A percentile compares a stretch with the other conserved stretches of the same genome.
Evolutionary conservation across 2,329 filamentous ascomycete species (phyloP).

Genomic region (Trichoderma koningiopsis): DNA sequence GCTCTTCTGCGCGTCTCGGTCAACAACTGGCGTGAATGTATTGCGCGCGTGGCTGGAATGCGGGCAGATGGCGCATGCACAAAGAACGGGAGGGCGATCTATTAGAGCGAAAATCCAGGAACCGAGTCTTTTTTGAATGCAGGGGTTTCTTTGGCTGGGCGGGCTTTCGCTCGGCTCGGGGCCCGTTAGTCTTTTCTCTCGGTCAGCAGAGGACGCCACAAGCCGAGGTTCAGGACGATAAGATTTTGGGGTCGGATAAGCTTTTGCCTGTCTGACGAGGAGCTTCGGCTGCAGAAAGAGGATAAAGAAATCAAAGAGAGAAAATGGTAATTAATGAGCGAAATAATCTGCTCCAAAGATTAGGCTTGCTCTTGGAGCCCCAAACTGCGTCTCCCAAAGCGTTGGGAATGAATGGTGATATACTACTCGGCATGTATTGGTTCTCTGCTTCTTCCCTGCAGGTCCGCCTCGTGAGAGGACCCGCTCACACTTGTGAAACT

Average conservation of each 20-base stretch:
- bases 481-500: background rate
- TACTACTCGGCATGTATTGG: background rate
- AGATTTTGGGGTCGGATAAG: slow-evolving; percentile 17
- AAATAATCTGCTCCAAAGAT: background rate
- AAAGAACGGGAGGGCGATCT: slow-evolving; percentile 8
- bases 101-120: slow-evolving; percentile 23
- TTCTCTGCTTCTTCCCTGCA: background rate
- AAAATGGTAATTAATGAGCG: background rate
- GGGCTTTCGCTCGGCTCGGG: slow-evolving; percentile 18
- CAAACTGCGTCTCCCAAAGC: background rate
- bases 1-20: background rate
- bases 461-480: background rate
- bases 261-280: background rate
- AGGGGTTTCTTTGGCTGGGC: slow-evolving; percentile 9
- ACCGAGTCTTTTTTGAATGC: slow-evolving; percentile 23
- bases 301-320: background rate
- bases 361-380: background rate
- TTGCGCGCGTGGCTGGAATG: slow-evolving; percentile 21
- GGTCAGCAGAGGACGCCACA: slow-evolving; percentile 1
- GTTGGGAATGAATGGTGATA: background rate
- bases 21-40: background rate
- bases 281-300: background rate
- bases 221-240: slow-evolving; percentile 18
- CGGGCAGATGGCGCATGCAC: slow-evolving; percentile 3
- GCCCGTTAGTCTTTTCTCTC: slow-evolving; percentile 9